These are phyloP conservation scores for Paraglomus brasilianum DNA, from an alignment of 192 early-diverging fungal genomes.

Conservation along the genomic window DNA sequence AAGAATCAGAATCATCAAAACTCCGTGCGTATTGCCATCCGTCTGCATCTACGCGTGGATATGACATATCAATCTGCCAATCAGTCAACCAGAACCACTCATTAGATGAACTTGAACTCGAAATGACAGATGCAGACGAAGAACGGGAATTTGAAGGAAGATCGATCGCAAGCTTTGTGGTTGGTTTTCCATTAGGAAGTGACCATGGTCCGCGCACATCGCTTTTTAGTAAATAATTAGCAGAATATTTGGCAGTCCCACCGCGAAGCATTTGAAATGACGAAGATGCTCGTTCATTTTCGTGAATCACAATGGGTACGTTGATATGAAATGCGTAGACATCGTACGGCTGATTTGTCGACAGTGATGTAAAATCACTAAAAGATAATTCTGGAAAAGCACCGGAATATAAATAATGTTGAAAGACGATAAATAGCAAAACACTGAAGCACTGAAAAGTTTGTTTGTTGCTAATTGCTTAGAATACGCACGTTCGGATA, in stretches of 20 bases:
- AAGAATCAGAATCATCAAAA: slow-evolving; percentile 51
- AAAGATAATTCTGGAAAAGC: background rate
- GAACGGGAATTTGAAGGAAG: slow-evolving; percentile 41
- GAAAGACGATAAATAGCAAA: background rate
- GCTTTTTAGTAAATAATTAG: slow-evolving; percentile 42
- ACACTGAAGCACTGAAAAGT: background rate
- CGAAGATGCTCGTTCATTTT: slow-evolving; percentile 65
- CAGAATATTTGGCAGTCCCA: slow-evolving; percentile 53
- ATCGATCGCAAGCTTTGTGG: slow-evolving; percentile 49
- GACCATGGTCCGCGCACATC: slow-evolving; percentile 68
- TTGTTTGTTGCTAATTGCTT: background rate
- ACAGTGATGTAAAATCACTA: slow-evolving; percentile 13
- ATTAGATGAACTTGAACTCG: slow-evolving; percentile 29
- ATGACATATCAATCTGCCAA: slow-evolving; percentile 67
- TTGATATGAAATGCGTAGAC: slow-evolving; percentile 53
- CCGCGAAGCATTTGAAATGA: slow-evolving; percentile 47
- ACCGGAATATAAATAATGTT: background rate
- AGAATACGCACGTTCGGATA: slow-evolving; percentile 20
- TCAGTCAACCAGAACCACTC: slow-evolving; percentile 83
- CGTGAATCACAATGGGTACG: slow-evolving; percentile 59
- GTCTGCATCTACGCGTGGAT: slow-evolving; percentile 59
- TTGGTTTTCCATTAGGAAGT: slow-evolving; percentile 50
- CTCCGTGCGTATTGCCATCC: slow-evolving; percentile 75
- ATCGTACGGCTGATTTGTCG: slow-evolving; percentile 42
- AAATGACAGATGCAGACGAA: slow-evolving; percentile 22